These are phyloP conservation scores for Termitomyces sp. DNA, from an alignment of 768 basidiomycete species.

Conservation along the genomic window DNA sequence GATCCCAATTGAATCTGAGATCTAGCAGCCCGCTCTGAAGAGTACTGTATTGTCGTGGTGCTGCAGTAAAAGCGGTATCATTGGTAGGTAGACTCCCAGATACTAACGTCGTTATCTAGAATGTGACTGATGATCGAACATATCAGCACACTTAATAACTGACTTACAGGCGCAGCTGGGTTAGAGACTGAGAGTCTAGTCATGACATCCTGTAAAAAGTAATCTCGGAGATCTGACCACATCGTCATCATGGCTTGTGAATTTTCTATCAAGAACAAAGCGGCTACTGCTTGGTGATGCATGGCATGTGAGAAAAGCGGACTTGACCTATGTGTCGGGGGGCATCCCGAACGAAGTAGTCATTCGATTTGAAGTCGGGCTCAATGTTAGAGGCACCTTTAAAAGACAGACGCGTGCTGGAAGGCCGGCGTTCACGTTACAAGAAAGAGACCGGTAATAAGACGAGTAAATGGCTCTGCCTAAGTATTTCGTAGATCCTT, in stretches of 20 bases:
- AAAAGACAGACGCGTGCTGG: slow-evolving; percentile 8
- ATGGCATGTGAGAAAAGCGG: slow-evolving; percentile 19
- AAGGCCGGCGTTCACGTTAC: slow-evolving; percentile 6
- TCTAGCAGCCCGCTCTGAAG: slow-evolving; percentile 35
- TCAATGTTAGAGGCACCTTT: not conserved
- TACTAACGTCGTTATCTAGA: slow-evolving; percentile 39
- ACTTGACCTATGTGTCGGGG: slow-evolving; percentile 8
- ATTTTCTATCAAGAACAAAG: slow-evolving; percentile 57
- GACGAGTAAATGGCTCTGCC: slow-evolving; percentile 13
- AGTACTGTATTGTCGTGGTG: slow-evolving; percentile 39
- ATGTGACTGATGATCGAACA: slow-evolving; percentile 1
- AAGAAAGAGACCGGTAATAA: slow-evolving; percentile 7
- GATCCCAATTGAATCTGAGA: slow-evolving; percentile 39
- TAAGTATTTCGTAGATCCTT: slow-evolving; percentile 33
- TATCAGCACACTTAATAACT: not conserved
- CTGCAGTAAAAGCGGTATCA: slow-evolving; percentile 25
- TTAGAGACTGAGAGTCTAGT: slow-evolving; percentile 37
- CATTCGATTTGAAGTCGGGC: slow-evolving; percentile 9
- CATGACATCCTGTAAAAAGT: slow-evolving; percentile 41
- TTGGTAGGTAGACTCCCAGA: slow-evolving; percentile 43
- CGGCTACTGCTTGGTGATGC: slow-evolving; percentile 32
- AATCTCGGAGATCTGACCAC: slow-evolving; percentile 50
- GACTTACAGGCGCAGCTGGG: slow-evolving; percentile 38
- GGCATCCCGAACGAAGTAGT: slow-evolving; percentile 7
- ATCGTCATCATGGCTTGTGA: slow-evolving; percentile 39